Percentiles rank a stretch among this genome's conserved stretches.
Conservation (phyloP, 1,284 basidiomycete genomes). For the Austroboletus novae-zelandiae region DNA sequence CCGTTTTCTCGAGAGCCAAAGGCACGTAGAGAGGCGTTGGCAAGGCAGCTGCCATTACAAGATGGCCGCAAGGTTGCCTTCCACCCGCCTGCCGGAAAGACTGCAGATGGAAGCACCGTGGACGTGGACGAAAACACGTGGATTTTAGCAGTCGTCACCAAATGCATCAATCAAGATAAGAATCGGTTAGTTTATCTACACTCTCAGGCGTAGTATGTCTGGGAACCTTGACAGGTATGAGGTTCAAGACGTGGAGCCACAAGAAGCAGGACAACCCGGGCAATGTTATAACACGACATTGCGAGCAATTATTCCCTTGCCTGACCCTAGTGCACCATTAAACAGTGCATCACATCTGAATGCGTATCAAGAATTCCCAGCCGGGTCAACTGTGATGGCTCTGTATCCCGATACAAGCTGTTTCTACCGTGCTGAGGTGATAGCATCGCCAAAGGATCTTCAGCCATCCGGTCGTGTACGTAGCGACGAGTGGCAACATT, state of each 20-base stretch:
- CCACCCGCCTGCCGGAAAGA: constrained; percentile 59
- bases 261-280: constrained; percentile 72
- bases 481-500: constrained; percentile 5
- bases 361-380: constrained; percentile 68
- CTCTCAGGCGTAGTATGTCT: not conserved
- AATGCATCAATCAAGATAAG: constrained; percentile 66
- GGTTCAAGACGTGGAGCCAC: constrained; percentile 77
- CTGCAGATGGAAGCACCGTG: constrained; percentile 39
- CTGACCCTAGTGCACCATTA: constrained; percentile 59
- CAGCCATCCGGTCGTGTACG: constrained; percentile 50
- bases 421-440: constrained; percentile 80
- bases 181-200: constrained; percentile 43
- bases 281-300: constrained; percentile 68
- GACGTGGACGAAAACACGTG: constrained; percentile 72
- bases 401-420: constrained; percentile 84
- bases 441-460: constrained; percentile 60
- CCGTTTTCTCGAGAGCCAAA: constrained; percentile 67
- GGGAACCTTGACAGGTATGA: constrained; percentile 54
- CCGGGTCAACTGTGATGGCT: constrained; percentile 73
- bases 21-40: constrained; percentile 55
- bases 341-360: constrained; percentile 61
- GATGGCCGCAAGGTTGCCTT: constrained; percentile 77
- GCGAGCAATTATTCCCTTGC: constrained; percentile 71
- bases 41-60: constrained; percentile 63
- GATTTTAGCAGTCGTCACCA: constrained; percentile 75